phyloP scores from a whole-genome alignment of 306 rosid genomes.

The Cercis canadensis region DNA sequence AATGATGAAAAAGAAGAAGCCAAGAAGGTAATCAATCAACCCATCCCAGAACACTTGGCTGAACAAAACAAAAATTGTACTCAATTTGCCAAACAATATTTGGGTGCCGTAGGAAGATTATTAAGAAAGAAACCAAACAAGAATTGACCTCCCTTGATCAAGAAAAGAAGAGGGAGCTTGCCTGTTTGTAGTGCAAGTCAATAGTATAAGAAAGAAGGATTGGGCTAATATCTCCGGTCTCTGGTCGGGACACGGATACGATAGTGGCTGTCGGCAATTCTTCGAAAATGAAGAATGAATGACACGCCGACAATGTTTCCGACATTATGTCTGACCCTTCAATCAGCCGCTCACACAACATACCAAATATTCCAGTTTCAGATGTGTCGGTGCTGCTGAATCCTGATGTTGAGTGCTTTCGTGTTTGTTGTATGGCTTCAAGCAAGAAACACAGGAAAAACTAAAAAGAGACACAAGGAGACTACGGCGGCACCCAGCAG shows the following conservation, averaged over 20 bases:
- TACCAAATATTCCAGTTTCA: slow-evolving; percentile 19
- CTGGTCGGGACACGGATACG: slow-evolving; percentile 76
- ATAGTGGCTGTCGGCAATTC: slow-evolving; percentile 76
- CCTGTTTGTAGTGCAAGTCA: slow-evolving; percentile 93
- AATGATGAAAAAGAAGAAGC: too few relatives aligned
- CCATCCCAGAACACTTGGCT: too few relatives aligned
- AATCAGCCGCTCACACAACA: slow-evolving; percentile 74
- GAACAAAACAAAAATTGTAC: too few relatives aligned
- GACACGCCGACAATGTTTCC: slow-evolving; percentile 39
- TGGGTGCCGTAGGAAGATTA: too few relatives aligned
- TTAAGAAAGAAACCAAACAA: not conserved
- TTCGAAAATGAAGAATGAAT: slow-evolving; percentile 56
- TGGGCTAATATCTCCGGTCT: slow-evolving; percentile 82
- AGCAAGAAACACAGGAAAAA: too few relatives aligned
- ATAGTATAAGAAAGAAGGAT: slow-evolving; percentile 81
- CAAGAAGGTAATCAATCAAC: too few relatives aligned
- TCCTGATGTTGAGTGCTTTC: too few relatives aligned
- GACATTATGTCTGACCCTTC: slow-evolving; percentile 36
- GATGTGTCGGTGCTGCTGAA: too few relatives aligned
- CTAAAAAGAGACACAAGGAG: too few relatives aligned
- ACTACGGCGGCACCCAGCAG: too few relatives aligned
- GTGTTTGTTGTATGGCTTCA: too few relatives aligned
- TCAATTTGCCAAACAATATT: too few relatives aligned
- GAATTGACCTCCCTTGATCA: not conserved
- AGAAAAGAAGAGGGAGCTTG: slow-evolving; percentile 8